A percentile compares a stretch with the other conserved stretches of the same genome.
Conservation (phyloP, 768 basidiomycete species). For the Tulasnella calospora region DNA sequence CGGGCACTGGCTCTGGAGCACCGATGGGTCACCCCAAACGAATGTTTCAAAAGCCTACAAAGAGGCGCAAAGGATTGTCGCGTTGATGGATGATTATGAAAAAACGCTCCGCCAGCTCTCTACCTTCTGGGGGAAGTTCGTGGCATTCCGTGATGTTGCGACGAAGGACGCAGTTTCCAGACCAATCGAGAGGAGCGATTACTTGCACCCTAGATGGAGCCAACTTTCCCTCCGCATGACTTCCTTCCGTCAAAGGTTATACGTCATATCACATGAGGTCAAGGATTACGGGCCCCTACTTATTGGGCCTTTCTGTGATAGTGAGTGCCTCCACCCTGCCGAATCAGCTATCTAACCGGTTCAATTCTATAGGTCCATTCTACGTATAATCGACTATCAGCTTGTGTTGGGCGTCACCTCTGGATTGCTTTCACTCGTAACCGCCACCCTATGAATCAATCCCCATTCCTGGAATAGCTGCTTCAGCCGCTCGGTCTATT, state of each 20-base stretch:
- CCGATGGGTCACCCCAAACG: neutral
- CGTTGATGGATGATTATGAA: neutral
- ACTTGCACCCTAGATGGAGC: neutral
- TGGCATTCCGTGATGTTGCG: neutral
- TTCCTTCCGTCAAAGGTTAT: neutral
- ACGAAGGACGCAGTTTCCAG: neutral
- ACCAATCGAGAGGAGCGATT: neutral
- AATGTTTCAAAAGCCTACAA: neutral
- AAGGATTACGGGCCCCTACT: neutral
- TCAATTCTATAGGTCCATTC: no score
- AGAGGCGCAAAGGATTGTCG: neutral
- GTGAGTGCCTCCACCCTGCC: no score
- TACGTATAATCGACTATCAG: no score
- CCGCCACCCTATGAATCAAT: no score
- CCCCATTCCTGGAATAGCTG: no score
- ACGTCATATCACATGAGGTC: neutral
- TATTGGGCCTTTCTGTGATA: no score
- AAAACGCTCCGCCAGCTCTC: neutral
- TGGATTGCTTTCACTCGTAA: no score
- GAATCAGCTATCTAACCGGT: no score
- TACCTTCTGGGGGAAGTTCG: neutral
- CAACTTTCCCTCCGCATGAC: neutral
- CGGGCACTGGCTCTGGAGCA: neutral
- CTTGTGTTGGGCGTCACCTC: no score
- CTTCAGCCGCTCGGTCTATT: no score